Conservation (phyloP, 768 basidiomycete species). For the Rhizopogon roseolus region DNA sequence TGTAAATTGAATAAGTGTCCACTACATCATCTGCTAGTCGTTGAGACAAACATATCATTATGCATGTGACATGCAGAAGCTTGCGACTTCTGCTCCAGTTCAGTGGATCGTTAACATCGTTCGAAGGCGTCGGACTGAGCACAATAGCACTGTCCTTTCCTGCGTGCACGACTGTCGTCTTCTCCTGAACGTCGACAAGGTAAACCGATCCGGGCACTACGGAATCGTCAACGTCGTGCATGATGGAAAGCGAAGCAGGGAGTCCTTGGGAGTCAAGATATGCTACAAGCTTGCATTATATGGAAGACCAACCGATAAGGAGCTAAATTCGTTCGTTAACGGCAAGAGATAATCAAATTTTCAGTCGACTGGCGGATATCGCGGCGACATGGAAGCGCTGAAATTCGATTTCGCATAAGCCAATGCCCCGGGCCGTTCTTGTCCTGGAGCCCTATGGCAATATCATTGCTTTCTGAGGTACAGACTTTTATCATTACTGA, state of each 20-base stretch:
- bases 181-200: slow-evolving; percentile 18
- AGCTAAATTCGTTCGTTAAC: background rate
- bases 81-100: slow-evolving; percentile 16
- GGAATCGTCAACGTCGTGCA: slow-evolving; percentile 14
- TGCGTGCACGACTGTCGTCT: slow-evolving; percentile 8
- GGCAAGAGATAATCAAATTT: background rate
- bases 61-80: slow-evolving; percentile 7
- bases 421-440: too few species aligned
- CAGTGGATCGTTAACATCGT: slow-evolving; percentile 16
- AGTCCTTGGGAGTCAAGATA: background rate
- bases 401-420: background rate
- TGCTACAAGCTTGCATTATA: background rate
- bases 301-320: background rate
- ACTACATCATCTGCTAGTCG: background rate
- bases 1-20: background rate
- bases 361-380: background rate
- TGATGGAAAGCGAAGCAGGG: background rate
- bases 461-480: background rate
- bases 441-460: background rate
- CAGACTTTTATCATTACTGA: background rate
- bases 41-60: slow-evolving; percentile 14
- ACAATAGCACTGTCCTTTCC: slow-evolving; percentile 13
- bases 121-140: slow-evolving; percentile 20
- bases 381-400: background rate
- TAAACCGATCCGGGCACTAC: slow-evolving; percentile 19